Evolutionary conservation across 257 asterid species (phyloP).

Genomic region (Petrea volubilis): DNA sequence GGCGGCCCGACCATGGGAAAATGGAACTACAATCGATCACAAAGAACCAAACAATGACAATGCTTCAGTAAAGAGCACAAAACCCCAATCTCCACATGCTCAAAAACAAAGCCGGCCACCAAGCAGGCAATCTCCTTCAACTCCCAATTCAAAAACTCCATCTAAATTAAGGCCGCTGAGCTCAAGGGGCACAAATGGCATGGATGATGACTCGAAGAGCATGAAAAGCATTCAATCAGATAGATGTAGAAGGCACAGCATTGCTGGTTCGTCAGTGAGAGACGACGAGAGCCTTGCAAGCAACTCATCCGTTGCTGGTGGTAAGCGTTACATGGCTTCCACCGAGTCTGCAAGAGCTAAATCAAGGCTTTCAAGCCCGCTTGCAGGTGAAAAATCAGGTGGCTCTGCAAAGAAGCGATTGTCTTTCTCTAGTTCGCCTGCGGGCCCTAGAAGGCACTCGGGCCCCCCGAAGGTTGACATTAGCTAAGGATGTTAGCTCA

Average conservation of each 20-base stretch:
- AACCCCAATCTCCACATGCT: constrained; percentile 39
- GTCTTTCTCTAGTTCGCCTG: constrained; percentile 59
- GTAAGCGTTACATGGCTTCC: constrained; percentile 59
- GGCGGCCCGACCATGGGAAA: constrained; percentile 82
- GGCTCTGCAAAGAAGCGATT: constrained; percentile 65
- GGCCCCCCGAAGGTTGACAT: constrained; percentile 48
- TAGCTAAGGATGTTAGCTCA: constrained; percentile 29
- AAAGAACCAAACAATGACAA: constrained; percentile 48
- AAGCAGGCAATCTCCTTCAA: constrained; percentile 65
- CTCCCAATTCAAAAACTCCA: constrained; percentile 49
- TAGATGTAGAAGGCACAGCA: constrained; percentile 67
- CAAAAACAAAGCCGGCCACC: constrained; percentile 43
- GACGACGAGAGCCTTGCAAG: constrained; percentile 83
- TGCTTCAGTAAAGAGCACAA: constrained; percentile 36
- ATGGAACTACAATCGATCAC: constrained; percentile 31
- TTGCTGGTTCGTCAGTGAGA: constrained; percentile 64
- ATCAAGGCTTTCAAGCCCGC: constrained; percentile 58
- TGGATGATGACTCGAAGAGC: constrained; percentile 79
- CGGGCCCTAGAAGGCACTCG: constrained; percentile 56
- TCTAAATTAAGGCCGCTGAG: constrained; percentile 34
- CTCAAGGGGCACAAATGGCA: constrained; percentile 44
- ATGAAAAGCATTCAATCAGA: constrained; percentile 61
- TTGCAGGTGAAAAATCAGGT: constrained; percentile 35
- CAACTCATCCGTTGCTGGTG: constrained; percentile 47
- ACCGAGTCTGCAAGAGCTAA: constrained; percentile 77